Evolutionary conservation across 192 early-diverging fungal genomes (phyloP), one percentile per base, ranked within the genome.

Genomic region (Entophlyctis luteolus): DNA sequence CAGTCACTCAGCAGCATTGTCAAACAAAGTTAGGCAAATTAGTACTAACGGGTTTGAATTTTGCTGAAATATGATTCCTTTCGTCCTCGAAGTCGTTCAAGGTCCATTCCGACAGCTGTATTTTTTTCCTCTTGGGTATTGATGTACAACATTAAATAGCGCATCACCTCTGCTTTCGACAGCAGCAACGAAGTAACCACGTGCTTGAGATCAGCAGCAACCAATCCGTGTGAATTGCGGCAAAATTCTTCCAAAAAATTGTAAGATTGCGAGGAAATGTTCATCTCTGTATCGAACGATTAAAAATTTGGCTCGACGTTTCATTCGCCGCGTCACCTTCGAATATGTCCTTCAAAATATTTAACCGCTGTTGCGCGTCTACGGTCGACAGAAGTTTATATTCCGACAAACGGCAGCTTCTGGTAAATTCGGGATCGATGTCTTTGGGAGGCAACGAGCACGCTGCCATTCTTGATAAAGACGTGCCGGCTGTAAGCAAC

Each of bases 131-230:
- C 10, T n/a, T 45, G 10, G n/a, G n/a, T 45, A 10, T 10, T n/a
- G 42, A 45, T n/a, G 42, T 12, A 10, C 10, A 45, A 45, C 42
- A n/a, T n/a, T n/a, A 45, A 16, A 54, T 67, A 70, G 62, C 79
- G 49, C 22, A 57, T n/a, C n/a, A n/a, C 68, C 48, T 73, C 55
- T 46, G 46, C 70, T 27, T 62, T 33, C 48, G 54, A 62, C 73
- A 70, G 37, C 76, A 78, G 16, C 75, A 87, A 34, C 78, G 73
- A 63, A 72, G 65, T 67, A 81, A 91, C 31, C 90, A 58, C 32
- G 77, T 86, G 60, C 75, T 89, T 82, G 56, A 95, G 73, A 75
- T 95, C 93, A 12, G 89, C 84, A 0, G 89, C 84, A 0, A 90
- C 89, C 72, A 89, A 91, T n/a, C 93, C 91, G 68, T 91, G 88